phyloP scores from a whole-genome alignment of 768 basidiomycete genomes.

The Tremella yokohamensis region DNA sequence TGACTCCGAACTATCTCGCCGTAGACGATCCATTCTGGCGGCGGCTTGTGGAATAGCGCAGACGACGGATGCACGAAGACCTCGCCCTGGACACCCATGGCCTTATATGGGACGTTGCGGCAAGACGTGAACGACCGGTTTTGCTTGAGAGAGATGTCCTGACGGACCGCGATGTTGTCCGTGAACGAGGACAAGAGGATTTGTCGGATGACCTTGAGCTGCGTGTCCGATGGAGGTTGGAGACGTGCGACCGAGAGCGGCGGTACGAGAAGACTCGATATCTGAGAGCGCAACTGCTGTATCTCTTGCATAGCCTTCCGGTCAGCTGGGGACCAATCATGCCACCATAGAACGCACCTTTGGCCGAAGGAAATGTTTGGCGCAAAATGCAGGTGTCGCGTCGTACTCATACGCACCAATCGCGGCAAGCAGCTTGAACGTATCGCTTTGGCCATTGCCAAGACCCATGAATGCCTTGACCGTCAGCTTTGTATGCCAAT shows the following conservation, averaged over 20 bases:
- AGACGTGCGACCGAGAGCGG: conserved; percentile 63
- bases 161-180: conserved; percentile 89
- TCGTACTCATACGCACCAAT: conserved; percentile 94
- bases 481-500: conserved; percentile 1
- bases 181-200: conserved; percentile 84
- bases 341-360: conserved; percentile 62
- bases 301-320: conserved; percentile 95
- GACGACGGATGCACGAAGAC: conserved; percentile 91
- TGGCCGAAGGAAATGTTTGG: conserved; percentile 78
- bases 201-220: conserved; percentile 89
- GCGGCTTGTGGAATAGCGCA: conserved; percentile 63
- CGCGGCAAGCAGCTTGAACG: conserved; percentile 84
- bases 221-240: conserved; percentile 69
- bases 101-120: conserved; percentile 75
- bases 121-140: conserved; percentile 67
- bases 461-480: conserved; percentile 71
- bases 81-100: conserved; percentile 61
- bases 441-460: conserved; percentile 75
- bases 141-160: conserved; percentile 66
- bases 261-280: conserved; percentile 82
- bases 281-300: conserved; percentile 86
- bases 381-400: conserved; percentile 74
- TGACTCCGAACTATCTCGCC: conserved; percentile 72
- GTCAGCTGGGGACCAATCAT: conserved; percentile 3
- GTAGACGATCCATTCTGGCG: conserved; percentile 83